Base-by-base conservation (phyloP, 139 green algal species). In the Chlorella sp. region DNA sequence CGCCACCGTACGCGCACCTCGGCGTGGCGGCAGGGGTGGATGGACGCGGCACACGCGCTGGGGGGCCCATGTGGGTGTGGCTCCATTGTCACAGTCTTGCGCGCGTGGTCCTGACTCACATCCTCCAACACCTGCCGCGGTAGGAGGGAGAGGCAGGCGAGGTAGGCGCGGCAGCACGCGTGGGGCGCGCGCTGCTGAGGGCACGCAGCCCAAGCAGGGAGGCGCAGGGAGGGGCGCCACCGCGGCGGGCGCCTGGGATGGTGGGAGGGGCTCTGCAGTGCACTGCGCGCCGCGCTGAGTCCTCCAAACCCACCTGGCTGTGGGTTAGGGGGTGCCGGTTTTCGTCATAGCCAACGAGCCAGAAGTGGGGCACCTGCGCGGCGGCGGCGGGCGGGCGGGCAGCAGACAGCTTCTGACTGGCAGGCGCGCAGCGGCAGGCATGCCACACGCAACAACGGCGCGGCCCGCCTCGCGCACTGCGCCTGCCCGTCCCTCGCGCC, bases 41-140 rank as follows among this genome's bases (percentile, higher is more conserved):
- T 59, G 51, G 51, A 31, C 6, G 51, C 51, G 19, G 19, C 51
- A 17, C 8, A 8, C 50, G 29, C 19, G 50, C 19, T 5, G 8
- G 50, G 14, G 9, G 5, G 50, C 50, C 36, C 74, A 83, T 98
- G 88, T 1, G 94, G 94, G 84, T 95, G 92, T 11, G 86, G 76
- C 58, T 98, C 94, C 40, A 95, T 79, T 3, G 94, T 97, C 43
- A 97, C 89, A 40, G 94, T 98, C 83, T 96, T 95, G 45, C 87
- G 84, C 21, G 91, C 93, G 67, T 96, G 91, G 74, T 95, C 91
- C 71, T 89, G 84, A 31, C 74, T 89, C 35, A 98, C 89, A 69
- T 98, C 93, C 75, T 97, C 88, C 43, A 95, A 66, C 43, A 97
- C 83, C 91, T 96, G 85, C 40, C 33, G n/a, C n/a, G 17, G 40